Evolutionary conservation across 495 filamentous ascomycete species (phyloP).

Genomic region (Tuber aestivum): DNA sequence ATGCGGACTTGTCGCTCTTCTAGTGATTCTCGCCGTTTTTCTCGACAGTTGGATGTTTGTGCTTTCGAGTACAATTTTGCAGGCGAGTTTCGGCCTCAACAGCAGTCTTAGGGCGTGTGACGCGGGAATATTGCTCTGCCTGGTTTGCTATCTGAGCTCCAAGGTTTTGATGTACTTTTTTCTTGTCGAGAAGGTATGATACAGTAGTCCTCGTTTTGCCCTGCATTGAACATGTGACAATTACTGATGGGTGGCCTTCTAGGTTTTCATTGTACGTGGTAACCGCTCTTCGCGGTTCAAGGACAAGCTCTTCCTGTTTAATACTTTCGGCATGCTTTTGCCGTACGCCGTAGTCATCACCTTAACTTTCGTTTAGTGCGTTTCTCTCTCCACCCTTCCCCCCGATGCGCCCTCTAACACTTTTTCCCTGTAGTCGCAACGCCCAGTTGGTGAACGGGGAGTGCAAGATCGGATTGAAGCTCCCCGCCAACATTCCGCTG

Average conservation of each 20-base stretch:
- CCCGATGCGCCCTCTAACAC: not conserved
- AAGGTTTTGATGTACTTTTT: slow-evolving; percentile 43
- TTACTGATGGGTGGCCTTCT: slow-evolving; percentile 9
- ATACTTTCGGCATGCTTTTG: slow-evolving; percentile 41
- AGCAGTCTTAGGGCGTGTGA: slow-evolving; percentile 34
- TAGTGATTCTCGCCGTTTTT: slow-evolving; percentile 39
- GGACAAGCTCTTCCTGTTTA: slow-evolving; percentile 41
- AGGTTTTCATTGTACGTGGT: slow-evolving; percentile 41
- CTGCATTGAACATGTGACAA: too few species aligned
- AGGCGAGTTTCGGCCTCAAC: slow-evolving; percentile 40
- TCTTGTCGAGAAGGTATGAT: slow-evolving; percentile 43
- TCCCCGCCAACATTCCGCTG: slow-evolving; percentile 39
- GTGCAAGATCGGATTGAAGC: slow-evolving; percentile 41
- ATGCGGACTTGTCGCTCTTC: not conserved
- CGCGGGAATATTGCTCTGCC: slow-evolving; percentile 40
- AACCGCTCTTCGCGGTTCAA: slow-evolving; percentile 30
- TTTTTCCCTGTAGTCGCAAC: slow-evolving; percentile 26
- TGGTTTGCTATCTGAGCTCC: slow-evolving; percentile 42
- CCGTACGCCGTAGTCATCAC: slow-evolving; percentile 38
- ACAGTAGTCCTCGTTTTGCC: not conserved
- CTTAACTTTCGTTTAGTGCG: slow-evolving; percentile 41
- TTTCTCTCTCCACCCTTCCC: not conserved
- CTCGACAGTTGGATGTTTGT: slow-evolving; percentile 42
- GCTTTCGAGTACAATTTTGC: slow-evolving; percentile 41
- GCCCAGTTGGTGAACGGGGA: slow-evolving; percentile 24